Evolutionary conservation across 805 yeast species (phyloP), one percentile per base, ranked within the genome.

Genomic region (Saccharomycopsis vini): DNA sequence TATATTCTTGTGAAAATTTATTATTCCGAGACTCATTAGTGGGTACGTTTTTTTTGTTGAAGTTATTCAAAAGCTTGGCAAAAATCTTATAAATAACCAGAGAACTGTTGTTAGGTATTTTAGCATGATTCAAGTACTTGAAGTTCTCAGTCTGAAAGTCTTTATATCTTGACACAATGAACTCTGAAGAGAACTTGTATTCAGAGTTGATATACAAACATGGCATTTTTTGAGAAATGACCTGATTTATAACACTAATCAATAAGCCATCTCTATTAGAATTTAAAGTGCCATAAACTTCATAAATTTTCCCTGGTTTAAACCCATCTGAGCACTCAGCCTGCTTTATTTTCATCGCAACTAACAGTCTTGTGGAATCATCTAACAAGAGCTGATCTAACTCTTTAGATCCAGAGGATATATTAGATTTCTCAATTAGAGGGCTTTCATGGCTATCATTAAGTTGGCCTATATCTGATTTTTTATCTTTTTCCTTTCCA

Each of bases 161-260:
- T n/a, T n/a, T n/a, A n/a, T n/a, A n/a, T n/a, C n/a, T n/a, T n/a
- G n/a, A n/a, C n/a, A n/a, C n/a, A n/a, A n/a, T n/a, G n/a, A 40
- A 5, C 10, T 35, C 18, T 22, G 18, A 22, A 7, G 47, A 45
- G 12, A 47, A 23, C 10, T 34, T 32, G 24, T 22, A 33, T 18
- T 46, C 44, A 18, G 46, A 45, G 21, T 45, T 48, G n/a, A 48
- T 20, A 39, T 28, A 45, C n/a, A 48, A 34, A 29, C 45, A 39
- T n/a, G 20, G 16, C 3, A 37, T 31, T n/a, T 33, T 19, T 9
- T 22, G 24, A 13, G 20, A 24, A 13, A 40, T 21, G 7, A 22
- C 36, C 19, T 39, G 28, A 13, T 21, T 30, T 19, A 40, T 39
- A 22, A 44, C 20, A 19, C 36, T 34, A 6, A 24, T 12, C n/a